Base-by-base conservation (phyloP, 1,284 basidiomycete species). In the Neonothopanus nambi region DNA sequence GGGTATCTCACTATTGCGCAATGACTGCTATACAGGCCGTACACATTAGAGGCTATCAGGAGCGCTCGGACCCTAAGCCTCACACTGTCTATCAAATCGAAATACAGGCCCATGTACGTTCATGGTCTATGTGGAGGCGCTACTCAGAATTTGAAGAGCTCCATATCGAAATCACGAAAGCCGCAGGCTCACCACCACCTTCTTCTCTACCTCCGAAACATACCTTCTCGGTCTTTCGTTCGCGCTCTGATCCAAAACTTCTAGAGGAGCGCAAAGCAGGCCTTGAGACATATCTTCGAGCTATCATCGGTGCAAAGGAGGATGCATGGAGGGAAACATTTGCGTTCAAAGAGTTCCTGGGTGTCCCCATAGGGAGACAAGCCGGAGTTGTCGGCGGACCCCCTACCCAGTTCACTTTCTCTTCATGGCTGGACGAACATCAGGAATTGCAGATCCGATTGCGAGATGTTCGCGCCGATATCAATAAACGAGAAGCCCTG, bases 111-210 rank as follows among this genome's bases (percentile, higher is more conserved):
- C 84, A 91, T 56, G 87, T 93, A 20, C 86, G 90, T 58, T 88
- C 91, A 66, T 98, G 95, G 95, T 84, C 89, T 41, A 91, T 97
- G 75, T 91, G 90, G 81, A 80, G 90, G 55, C 89, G 95, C 51
- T 98, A 97, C 73, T 95, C 92, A 39, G 94, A 97, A 68, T 98
- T 98, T 73, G 83, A 83, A 61, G 86, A 92, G 58, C 84, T 98
- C 20, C 81, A 97, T 70, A 81, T 81, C 35, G 89, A 93, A 63
- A 83, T 98, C 60, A 80, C 80, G 20, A 87, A 89, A 63, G 79
- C 84, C 8, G 81, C 81, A 11, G 84, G 85, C 30, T 79, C 84
- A 23, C 72, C 85, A 21, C 91, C 93, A 12, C 94, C 94, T 17
- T 79, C 74, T 12, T 63, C 80, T 12, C 80, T 97, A 21, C 95